Conservation (phyloP, 2,329 filamentous ascomycete genomes). For the Botrytis fabae region DNA sequence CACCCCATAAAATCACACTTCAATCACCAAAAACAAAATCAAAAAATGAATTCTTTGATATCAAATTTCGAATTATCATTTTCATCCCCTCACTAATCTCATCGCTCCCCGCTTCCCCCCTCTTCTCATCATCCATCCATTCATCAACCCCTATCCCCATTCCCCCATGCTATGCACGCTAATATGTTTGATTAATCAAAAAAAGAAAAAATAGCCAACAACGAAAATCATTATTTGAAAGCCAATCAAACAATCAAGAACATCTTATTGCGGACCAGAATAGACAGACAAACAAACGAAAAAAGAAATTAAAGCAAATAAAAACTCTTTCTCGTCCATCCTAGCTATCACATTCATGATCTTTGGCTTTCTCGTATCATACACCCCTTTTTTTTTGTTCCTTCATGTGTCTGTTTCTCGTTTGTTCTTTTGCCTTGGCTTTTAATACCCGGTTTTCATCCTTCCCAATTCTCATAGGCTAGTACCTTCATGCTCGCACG, state of each 20-base stretch:
- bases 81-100: neutral
- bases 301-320: neutral
- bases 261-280: neutral
- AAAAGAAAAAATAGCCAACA: neutral
- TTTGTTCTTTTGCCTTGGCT: neutral
- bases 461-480: neutral
- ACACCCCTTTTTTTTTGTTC: slow-evolving; percentile 1
- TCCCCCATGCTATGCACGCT: slow-evolving; percentile 3
- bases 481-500: neutral
- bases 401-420: neutral
- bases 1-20: no score
- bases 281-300: neutral
- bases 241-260: neutral
- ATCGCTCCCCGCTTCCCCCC: neutral
- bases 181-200: neutral
- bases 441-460: neutral
- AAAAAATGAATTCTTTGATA: neutral
- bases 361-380: slow-evolving; percentile 2
- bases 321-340: slow-evolving; percentile 1
- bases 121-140: neutral
- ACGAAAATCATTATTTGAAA: neutral
- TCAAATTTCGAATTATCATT: neutral
- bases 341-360: neutral
- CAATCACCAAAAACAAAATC: neutral
- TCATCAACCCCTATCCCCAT: neutral